Evolutionary conservation across 345 rosid genomes (phyloP).

Genomic region (Sonneratia caseolaris): DNA sequence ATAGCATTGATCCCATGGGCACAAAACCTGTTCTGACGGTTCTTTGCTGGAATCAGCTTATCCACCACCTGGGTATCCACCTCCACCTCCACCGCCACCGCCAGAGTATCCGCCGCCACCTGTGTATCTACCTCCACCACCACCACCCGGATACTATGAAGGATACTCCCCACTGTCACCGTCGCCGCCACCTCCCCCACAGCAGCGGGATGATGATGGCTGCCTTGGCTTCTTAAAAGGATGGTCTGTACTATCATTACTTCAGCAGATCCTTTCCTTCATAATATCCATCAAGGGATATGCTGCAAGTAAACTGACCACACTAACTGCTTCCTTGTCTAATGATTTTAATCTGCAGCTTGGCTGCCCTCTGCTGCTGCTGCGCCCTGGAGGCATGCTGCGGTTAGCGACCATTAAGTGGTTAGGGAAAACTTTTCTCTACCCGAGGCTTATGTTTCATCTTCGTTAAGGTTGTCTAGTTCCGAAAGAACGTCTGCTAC

Average conservation of each 20-base stretch:
- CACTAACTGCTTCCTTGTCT: no score
- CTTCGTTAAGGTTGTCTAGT: neutral
- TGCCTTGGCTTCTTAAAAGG: conserved; percentile 23
- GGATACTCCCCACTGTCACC: neutral
- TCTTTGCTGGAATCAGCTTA: neutral
- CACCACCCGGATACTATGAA: conserved; percentile 22
- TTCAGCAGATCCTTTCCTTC: no score
- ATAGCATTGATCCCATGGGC: no score
- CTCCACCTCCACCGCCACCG: no score
- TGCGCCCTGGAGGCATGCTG: conserved; percentile 21
- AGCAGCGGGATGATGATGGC: conserved; percentile 10
- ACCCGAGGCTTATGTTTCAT: no score
- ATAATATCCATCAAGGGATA: no score
- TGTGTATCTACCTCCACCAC: neutral
- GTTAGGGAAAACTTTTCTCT: no score
- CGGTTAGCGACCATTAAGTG: conserved; percentile 8
- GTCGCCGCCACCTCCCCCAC: conserved; percentile 13
- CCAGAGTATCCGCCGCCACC: no score
- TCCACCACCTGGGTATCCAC: conserved; percentile 8
- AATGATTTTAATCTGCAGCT: conserved; percentile 16
- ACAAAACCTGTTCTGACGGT: neutral
- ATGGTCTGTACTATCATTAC: conserved; percentile 20
- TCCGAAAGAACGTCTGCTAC: neutral
- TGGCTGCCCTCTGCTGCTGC: conserved; percentile 38
- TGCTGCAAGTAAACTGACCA: no score